Base-by-base conservation (phyloP, 352 stramenopile genomes). In the Globisporangium iwayamae region DNA sequence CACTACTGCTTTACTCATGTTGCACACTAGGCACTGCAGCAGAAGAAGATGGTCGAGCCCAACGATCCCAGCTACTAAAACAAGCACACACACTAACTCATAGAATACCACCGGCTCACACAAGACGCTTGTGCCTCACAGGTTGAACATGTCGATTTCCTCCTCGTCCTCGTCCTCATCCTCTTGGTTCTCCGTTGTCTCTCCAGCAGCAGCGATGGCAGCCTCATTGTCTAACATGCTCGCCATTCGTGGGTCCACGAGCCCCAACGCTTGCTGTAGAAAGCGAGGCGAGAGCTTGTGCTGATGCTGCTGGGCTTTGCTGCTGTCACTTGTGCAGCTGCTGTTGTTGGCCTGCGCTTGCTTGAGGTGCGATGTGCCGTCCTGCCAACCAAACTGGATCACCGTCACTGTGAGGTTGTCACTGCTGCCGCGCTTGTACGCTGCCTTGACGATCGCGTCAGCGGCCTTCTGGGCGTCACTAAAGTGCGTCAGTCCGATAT, bases 331-430 rank as follows among this genome's bases (percentile, higher is more conserved):
- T 14, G 34, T 34, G 36, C 43, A 9, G 7, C 4, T 16, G 7
- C 4, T 48, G 55, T 58, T 64, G 38, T 25, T 53, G n/a, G 51
- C 20, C 11, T 64, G 30, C 20, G 56, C 69, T 10, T 74, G 70
- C 41, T 73, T 67, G 39, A 71, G 67, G 22, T 65, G 39, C 32
- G 48, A 3, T 1, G 47, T 22, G 13, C 38, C n/a, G 67, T 79
- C 55, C 47, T 81, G 47, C 79, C 79, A 83, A 36, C 74, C 67
- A 55, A 85, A 78, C 61, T 81, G 64, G 60, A 87, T 55, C 20
- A 87, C 78, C 0, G 72, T 87, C 16, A 63, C 81, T 20, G 81
- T 89, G 16, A 89, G 52, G 59, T 90, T 84, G 52, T 90, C 81
- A 11, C 62, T 62, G 45, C 81, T 90, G 4, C 78, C 78, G 56